A percentile compares a stretch with the other conserved stretches of the same genome.
These are phyloP conservation scores for Fraxinus ornus DNA, from an alignment of 305 asterid genomes.

Conservation along the genomic window DNA sequence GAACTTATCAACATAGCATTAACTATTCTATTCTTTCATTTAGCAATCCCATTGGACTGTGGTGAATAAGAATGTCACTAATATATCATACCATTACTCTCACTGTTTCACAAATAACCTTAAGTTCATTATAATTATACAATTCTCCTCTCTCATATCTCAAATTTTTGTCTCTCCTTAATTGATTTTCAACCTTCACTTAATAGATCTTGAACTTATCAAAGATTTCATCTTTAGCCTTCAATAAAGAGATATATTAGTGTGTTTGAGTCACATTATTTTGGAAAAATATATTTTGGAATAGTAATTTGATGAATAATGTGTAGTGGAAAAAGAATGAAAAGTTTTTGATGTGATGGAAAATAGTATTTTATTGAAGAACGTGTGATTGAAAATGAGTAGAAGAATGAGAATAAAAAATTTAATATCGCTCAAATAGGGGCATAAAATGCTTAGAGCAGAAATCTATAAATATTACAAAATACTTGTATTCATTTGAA, in stretches of 20 bases:
- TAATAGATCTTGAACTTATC: neutral
- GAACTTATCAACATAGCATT: neutral
- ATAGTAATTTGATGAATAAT: too few relatives aligned
- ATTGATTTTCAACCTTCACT: slow-evolving; percentile 1
- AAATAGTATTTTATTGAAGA: too few relatives aligned
- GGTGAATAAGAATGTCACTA: neutral
- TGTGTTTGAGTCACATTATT: too few relatives aligned
- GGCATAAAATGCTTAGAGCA: neutral
- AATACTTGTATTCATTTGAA: neutral
- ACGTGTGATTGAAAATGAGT: too few relatives aligned
- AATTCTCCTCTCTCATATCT: neutral
- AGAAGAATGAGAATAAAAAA: too few relatives aligned
- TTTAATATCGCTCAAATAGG: too few relatives aligned
- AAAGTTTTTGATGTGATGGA: too few relatives aligned
- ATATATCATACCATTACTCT: neutral
- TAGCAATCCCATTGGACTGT: neutral
- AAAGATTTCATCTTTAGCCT: neutral
- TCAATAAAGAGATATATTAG: too few relatives aligned
- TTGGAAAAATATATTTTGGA: too few relatives aligned
- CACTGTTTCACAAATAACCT: neutral
- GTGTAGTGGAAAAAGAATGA: too few relatives aligned
- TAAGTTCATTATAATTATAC: neutral
- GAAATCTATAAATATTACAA: neutral
- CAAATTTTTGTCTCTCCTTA: neutral
- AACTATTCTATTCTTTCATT: neutral